Evolutionary conservation across 1,284 basidiomycete species (phyloP), one percentile per base, ranked within the genome.

Genomic region (Leucoagaricus sp.): DNA sequence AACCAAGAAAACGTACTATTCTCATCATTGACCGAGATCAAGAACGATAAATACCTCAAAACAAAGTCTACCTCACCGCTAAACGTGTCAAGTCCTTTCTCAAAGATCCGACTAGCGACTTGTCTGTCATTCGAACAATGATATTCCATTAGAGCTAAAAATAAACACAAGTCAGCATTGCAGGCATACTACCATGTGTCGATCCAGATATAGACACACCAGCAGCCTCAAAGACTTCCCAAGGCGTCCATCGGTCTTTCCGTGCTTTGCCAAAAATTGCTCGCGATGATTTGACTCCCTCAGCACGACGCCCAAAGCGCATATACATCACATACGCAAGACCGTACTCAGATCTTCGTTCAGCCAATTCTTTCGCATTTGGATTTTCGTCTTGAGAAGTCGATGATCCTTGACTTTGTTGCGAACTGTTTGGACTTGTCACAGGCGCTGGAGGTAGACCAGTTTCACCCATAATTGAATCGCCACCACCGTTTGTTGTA

Each of bases 11-110:
- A 82, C 82, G 66, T 67, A 96, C 95, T 98, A 68, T 89, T 94
- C 66, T 96, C 91, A 72, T 99, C 96, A 69, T 99, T 98, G 74
- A 97, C 85, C 17, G 89, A 90, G 62, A 99, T 91, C 62, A 99
- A 77, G 79, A 97, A 99, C 29, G 89, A 86, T 40, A 99, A 84
- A 74, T 98, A 98, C 53, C 89, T 84, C 57, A 93, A 75, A 9
- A 97, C 93, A 64, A 89, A 98, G 55, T 93, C 89, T 21, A 89
- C 84, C 62, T 98, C 93, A 26, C 90, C 85, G 4, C 85, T 83
- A 69, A 94, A 98, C 4, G 81, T 75, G 68, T 95, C 93, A 68
- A 97, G 75, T n/a, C 95, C 96, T 60, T 93, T 87, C 71, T 98
- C 94, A 67, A 98, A 98, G 59, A 99, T 96, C 55, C 94, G 86